Evolutionary conservation across 805 yeast genomes (phyloP).

Genomic region (Candida suzukii): DNA sequence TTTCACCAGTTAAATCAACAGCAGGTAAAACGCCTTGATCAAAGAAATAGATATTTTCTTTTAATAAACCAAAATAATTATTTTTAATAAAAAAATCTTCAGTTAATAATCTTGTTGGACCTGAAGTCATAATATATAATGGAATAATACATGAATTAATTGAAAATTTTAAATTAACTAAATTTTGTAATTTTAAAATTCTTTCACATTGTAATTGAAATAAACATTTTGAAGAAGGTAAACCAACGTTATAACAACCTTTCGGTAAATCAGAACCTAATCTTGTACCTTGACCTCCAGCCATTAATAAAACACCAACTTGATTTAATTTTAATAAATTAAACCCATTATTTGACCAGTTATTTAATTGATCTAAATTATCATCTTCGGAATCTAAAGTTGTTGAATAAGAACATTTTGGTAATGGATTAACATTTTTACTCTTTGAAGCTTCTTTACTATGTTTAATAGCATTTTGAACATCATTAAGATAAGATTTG

Average conservation of each 20-base stretch:
- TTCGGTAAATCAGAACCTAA: slow-evolving; percentile 87
- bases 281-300: slow-evolving; percentile 98
- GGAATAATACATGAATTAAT: slow-evolving; percentile 34
- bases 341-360: slow-evolving; percentile 43
- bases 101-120: slow-evolving; percentile 73
- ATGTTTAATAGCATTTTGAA: slow-evolving; percentile 38
- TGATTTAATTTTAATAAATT: slow-evolving; percentile 60
- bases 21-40: slow-evolving; percentile 97
- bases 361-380: neutral
- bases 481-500: slow-evolving; percentile 29
- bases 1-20: slow-evolving; percentile 59
- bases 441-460: slow-evolving; percentile 14
- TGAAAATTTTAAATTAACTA: slow-evolving; percentile 33
- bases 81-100: slow-evolving; percentile 59
- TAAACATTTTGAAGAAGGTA: slow-evolving; percentile 77
- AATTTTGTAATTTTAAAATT: slow-evolving; percentile 51
- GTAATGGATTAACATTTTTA: slow-evolving; percentile 40
- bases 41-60: slow-evolving; percentile 64
- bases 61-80: slow-evolving; percentile 62
- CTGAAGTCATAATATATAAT: slow-evolving; percentile 95
- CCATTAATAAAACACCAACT: slow-evolving; percentile 88
- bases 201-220: slow-evolving; percentile 94
- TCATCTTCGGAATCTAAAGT: slow-evolving; percentile 26
- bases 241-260: slow-evolving; percentile 84
- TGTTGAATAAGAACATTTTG: slow-evolving; percentile 45